phyloP scores from a whole-genome alignment of 2,329 filamentous ascomycete species.

The Cercospora sojina region DNA sequence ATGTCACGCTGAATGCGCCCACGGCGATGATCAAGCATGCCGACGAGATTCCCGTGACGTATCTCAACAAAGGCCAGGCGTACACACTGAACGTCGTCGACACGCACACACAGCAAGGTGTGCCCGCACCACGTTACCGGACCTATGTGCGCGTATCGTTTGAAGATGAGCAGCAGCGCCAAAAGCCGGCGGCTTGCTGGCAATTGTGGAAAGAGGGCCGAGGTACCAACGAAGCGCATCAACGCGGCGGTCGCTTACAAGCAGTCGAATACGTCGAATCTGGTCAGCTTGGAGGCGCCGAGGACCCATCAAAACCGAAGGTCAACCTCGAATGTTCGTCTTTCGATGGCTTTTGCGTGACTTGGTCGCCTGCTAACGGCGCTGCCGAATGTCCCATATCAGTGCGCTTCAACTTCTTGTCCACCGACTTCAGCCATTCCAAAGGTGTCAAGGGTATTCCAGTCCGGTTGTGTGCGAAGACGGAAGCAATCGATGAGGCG shows the following conservation, averaged over 20 bases:
- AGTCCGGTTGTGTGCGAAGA: constrained; percentile 89
- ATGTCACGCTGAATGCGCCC: constrained; percentile 85
- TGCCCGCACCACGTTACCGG: constrained; percentile 69
- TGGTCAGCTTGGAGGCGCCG: constrained; percentile 55
- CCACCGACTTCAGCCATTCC: constrained; percentile 97
- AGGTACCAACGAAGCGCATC: constrained; percentile 92
- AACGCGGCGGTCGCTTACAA: constrained; percentile 85
- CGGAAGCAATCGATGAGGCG: constrained; percentile 59
- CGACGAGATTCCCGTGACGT: constrained; percentile 94
- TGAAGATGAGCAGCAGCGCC: constrained; percentile 89
- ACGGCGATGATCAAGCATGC: constrained; percentile 92
- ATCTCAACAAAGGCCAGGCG: constrained; percentile 94
- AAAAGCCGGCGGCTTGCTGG: constrained; percentile 80
- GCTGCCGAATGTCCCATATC: constrained; percentile 79
- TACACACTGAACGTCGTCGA: constrained; percentile 86
- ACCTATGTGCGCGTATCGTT: constrained; percentile 96
- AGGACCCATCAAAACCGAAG: constrained; percentile 47
- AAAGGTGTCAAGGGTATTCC: constrained; percentile 98
- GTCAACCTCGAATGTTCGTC: constrained; percentile 62
- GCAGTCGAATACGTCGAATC: constrained; percentile 89
- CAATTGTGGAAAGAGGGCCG: constrained; percentile 94
- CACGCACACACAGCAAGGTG: constrained; percentile 61
- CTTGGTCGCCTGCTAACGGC: constrained; percentile 70
- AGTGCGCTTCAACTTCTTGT: constrained; percentile 96
- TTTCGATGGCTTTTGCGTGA: constrained; percentile 90